These are phyloP conservation scores for Goffeauzyma gilvescens DNA, from an alignment of 768 basidiomycete species.

Conservation along the genomic window DNA sequence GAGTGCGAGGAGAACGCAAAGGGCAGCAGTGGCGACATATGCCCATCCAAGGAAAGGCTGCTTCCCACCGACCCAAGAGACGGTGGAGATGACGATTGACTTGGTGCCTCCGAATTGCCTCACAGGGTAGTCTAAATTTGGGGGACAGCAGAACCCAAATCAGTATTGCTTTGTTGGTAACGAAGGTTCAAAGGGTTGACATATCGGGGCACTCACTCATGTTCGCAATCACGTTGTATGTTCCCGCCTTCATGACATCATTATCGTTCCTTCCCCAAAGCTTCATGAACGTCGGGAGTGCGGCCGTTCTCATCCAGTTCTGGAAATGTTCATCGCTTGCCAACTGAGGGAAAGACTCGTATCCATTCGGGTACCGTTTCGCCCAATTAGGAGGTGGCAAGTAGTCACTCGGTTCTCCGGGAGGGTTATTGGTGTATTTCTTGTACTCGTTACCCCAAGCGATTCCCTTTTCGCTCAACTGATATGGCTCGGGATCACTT, in stretches of 20 bases:
- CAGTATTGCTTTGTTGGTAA: background rate
- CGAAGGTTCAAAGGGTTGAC: background rate
- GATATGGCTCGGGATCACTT: slow-evolving; percentile 37
- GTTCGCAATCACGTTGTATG: slow-evolving; percentile 54
- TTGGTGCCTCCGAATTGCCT: slow-evolving; percentile 80
- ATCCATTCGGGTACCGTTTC: slow-evolving; percentile 50
- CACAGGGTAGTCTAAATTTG: slow-evolving; percentile 89
- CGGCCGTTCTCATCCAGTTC: slow-evolving; percentile 99
- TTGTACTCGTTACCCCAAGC: slow-evolving; percentile 91
- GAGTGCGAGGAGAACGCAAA: slow-evolving; percentile 74
- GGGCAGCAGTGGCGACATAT: slow-evolving; percentile 68
- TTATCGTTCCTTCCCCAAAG: slow-evolving; percentile 79
- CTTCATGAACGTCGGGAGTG: slow-evolving; percentile 89
- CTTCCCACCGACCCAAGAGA: slow-evolving; percentile 96
- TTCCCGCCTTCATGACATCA: slow-evolving; percentile 49
- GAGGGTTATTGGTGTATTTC: slow-evolving; percentile 55
- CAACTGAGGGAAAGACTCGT: slow-evolving; percentile 61
- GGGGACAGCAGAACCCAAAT: background rate
- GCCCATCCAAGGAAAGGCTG: slow-evolving; percentile 98
- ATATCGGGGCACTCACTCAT: slow-evolving; percentile 47
- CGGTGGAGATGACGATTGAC: slow-evolving; percentile 87
- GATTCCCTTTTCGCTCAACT: slow-evolving; percentile 59
- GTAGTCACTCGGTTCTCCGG: slow-evolving; percentile 48
- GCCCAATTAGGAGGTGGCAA: slow-evolving; percentile 90
- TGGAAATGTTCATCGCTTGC: slow-evolving; percentile 76